A percentile compares a stretch with the other conserved stretches of the same genome.
Conservation (phyloP, 2,329 filamentous ascomycete genomes). For the Phaeosphaeria sp. region DNA sequence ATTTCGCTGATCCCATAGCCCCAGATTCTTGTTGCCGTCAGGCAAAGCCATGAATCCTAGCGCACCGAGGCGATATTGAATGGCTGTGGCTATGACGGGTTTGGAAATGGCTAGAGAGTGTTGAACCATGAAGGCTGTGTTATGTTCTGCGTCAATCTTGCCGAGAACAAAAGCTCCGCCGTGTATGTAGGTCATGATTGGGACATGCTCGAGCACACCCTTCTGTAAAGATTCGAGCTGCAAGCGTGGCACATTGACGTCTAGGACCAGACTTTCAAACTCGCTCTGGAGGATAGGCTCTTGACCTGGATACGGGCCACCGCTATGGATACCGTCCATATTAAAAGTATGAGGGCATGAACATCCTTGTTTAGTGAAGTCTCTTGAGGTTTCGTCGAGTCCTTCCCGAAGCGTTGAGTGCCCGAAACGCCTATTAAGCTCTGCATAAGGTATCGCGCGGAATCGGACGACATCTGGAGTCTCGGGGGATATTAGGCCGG, state of each 20-base stretch:
- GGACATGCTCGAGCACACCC: slow-evolving; percentile 36
- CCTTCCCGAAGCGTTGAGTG: slow-evolving; percentile 16
- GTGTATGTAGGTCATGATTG: slow-evolving; percentile 60
- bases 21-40: slow-evolving; percentile 41
- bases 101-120: slow-evolving; percentile 27
- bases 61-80: slow-evolving; percentile 37
- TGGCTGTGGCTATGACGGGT: slow-evolving; percentile 20
- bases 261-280: slow-evolving; percentile 24
- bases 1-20: slow-evolving; percentile 37
- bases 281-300: slow-evolving; percentile 13
- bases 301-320: slow-evolving; percentile 21
- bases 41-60: slow-evolving; percentile 50
- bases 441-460: slow-evolving; percentile 29
- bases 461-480: slow-evolving; percentile 35
- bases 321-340: slow-evolving; percentile 7
- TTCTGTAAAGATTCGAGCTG: neutral
- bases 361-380: slow-evolving; percentile 29
- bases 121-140: slow-evolving; percentile 26
- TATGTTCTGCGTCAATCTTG: slow-evolving; percentile 32
- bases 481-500: slow-evolving; percentile 21
- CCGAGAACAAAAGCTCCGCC: slow-evolving; percentile 58
- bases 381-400: slow-evolving; percentile 3
- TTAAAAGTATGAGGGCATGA: slow-evolving; percentile 26
- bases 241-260: slow-evolving; percentile 31
- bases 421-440: slow-evolving; percentile 29